A percentile compares a stretch with the other conserved stretches of the same genome.
Conservation (phyloP, 2,329 filamentous ascomycete genomes). For the Chrysoporthe austroafricana region DNA sequence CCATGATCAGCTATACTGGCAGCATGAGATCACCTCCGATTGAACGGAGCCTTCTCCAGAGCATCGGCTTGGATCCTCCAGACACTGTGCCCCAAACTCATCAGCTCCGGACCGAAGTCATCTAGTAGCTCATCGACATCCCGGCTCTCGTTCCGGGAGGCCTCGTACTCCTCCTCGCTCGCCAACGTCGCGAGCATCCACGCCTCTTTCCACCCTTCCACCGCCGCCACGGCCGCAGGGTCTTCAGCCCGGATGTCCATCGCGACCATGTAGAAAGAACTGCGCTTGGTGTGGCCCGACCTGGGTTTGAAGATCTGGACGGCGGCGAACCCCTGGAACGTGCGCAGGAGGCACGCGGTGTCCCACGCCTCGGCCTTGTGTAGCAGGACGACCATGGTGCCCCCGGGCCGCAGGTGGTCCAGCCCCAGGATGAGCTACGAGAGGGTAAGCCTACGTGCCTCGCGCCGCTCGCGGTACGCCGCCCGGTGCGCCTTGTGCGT, state of each 20-base stretch:
- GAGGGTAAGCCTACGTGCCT: slow-evolving; percentile 42
- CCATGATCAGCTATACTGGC: no score
- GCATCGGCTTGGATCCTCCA: slow-evolving; percentile 43
- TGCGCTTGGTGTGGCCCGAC: slow-evolving; percentile 44
- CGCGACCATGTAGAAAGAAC: slow-evolving; percentile 59
- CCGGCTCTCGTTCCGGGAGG: slow-evolving; percentile 12
- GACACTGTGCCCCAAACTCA: slow-evolving; percentile 36
- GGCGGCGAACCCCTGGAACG: slow-evolving; percentile 46
- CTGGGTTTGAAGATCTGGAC: slow-evolving; percentile 51
- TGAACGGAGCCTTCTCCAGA: slow-evolving; percentile 28
- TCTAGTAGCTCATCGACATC: slow-evolving; percentile 36
- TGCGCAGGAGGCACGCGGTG: slow-evolving; percentile 42
- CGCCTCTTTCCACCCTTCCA: slow-evolving; percentile 44
- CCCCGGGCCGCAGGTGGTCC: slow-evolving; percentile 48
- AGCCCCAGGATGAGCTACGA: slow-evolving; percentile 51
- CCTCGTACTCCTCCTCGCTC: slow-evolving; percentile 32
- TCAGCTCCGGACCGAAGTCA: slow-evolving; percentile 41
- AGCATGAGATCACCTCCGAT: background rate
- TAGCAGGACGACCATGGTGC: slow-evolving; percentile 55
- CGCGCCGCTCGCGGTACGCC: slow-evolving; percentile 38
- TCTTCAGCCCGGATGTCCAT: slow-evolving; percentile 42
- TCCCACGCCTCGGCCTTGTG: slow-evolving; percentile 51
- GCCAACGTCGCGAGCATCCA: slow-evolving; percentile 48
- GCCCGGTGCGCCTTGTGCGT: slow-evolving; percentile 38
- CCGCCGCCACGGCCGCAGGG: slow-evolving; percentile 39